Evolutionary conservation across 2,329 filamentous ascomycete genomes (phyloP).

Genomic region (Akanthomyces lecanii): DNA sequence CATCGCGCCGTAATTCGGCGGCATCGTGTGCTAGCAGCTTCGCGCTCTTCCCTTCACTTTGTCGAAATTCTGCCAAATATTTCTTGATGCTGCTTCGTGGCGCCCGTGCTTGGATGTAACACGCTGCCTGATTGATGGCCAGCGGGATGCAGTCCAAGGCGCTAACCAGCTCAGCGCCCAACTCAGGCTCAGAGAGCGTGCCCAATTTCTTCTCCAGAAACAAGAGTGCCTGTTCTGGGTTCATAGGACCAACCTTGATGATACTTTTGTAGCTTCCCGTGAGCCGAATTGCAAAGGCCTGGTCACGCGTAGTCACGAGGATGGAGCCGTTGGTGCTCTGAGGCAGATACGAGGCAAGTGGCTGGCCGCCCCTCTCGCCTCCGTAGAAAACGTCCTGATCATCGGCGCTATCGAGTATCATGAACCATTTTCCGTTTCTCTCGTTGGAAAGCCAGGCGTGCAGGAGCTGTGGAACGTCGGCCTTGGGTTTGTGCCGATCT

Average conservation of each 20-base stretch:
- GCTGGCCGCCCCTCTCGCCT: conserved; percentile 20
- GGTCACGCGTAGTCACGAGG: conserved; percentile 26
- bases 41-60: conserved; percentile 16
- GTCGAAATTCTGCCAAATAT: conserved; percentile 36
- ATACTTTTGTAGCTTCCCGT: conserved; percentile 21
- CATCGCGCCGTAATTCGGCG: conserved; percentile 21
- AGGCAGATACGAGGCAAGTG: conserved; percentile 26
- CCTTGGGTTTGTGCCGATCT: conserved; percentile 23
- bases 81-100: conserved; percentile 28
- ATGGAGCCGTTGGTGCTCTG: conserved; percentile 28
- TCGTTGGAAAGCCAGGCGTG: conserved; percentile 29
- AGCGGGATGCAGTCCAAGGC: conserved; percentile 31
- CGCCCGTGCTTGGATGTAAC: conserved; percentile 28
- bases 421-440: conserved; percentile 28
- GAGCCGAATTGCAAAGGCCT: conserved; percentile 22
- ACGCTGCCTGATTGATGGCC: conserved; percentile 32
- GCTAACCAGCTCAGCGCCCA: conserved; percentile 23
- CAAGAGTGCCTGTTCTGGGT: conserved; percentile 22
- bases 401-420: conserved; percentile 37
- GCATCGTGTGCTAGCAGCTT: conserved; percentile 17
- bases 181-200: conserved; percentile 14
- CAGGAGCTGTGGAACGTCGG: conserved; percentile 26
- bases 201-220: conserved; percentile 30
- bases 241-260: conserved; percentile 28
- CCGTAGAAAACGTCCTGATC: conserved; percentile 25